Evolutionary conservation across 495 filamentous ascomycete genomes (phyloP).

Genomic region (Aspergillus cristatus): DNA sequence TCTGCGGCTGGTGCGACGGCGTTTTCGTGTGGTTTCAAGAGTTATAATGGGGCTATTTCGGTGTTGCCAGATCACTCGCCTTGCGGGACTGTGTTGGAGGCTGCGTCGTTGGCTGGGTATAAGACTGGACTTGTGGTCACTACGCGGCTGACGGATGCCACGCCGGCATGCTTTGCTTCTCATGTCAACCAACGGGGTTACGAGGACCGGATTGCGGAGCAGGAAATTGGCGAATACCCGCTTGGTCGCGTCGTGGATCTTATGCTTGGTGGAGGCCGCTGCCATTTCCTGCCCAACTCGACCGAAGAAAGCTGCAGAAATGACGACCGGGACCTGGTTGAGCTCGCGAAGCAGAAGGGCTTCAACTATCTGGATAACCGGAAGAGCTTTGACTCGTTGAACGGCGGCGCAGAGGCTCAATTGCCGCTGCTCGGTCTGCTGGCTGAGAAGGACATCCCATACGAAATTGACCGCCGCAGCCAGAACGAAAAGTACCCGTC

Average conservation of each 20-base stretch:
- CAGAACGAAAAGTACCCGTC: slow-evolving; percentile 77
- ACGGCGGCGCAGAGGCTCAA: slow-evolving; percentile 58
- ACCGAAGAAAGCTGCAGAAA: slow-evolving; percentile 66
- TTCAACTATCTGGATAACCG: slow-evolving; percentile 71
- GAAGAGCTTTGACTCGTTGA: slow-evolving; percentile 66
- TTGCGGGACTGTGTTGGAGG: slow-evolving; percentile 91
- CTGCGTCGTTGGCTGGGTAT: slow-evolving; percentile 83
- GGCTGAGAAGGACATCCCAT: slow-evolving; percentile 75
- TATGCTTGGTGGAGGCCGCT: slow-evolving; percentile 85
- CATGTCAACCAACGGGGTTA: slow-evolving; percentile 73
- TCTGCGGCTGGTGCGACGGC: slow-evolving; percentile 93
- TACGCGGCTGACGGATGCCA: slow-evolving; percentile 91
- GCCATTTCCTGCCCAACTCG: slow-evolving; percentile 81
- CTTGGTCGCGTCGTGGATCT: slow-evolving; percentile 82
- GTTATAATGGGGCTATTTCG: slow-evolving; percentile 92
- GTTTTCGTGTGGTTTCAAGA: slow-evolving; percentile 86
- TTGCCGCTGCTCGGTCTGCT: slow-evolving; percentile 84
- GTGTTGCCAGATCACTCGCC: slow-evolving; percentile 75
- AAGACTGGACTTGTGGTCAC: slow-evolving; percentile 92
- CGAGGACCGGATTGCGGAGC: slow-evolving; percentile 84
- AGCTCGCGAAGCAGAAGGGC: slow-evolving; percentile 61
- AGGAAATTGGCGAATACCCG: slow-evolving; percentile 79
- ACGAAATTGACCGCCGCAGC: slow-evolving; percentile 77
- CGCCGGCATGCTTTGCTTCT: slow-evolving; percentile 90
- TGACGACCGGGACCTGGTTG: slow-evolving; percentile 62